Evolutionary conservation across 441 rosid genomes (phyloP).

Genomic region (Eugenia klotzschiana): DNA sequence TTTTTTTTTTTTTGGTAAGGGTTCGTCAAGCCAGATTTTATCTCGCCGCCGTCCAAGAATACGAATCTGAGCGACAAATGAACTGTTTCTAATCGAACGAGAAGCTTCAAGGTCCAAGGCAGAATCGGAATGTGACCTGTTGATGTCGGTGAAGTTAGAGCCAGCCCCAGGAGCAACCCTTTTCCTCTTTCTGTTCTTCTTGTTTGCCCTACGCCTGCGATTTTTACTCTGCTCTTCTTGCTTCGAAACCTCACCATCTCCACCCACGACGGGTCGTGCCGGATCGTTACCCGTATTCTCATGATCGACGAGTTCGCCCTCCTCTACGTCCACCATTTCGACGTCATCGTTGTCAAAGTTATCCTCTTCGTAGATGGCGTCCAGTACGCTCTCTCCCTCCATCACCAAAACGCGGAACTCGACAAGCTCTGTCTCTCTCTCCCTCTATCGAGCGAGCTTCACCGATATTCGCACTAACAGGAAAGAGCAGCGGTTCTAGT

Average conservation of each 20-base stretch:
- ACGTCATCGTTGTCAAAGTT: slow-evolving; percentile 36
- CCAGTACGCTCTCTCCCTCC: slow-evolving; percentile 41
- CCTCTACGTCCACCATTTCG: slow-evolving; percentile 80
- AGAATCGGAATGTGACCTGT: slow-evolving; percentile 26
- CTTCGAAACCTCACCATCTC: slow-evolving; percentile 9
- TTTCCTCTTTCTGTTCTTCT: slow-evolving; percentile 34
- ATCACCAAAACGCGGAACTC: not conserved
- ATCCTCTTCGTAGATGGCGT: slow-evolving; percentile 36
- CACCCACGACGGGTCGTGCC: not conserved
- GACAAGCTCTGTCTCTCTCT: not conserved
- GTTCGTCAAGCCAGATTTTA: not conserved
- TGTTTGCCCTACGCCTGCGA: slow-evolving; percentile 22
- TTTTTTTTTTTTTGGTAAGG: too few relatives aligned
- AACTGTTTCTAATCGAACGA: not conserved
- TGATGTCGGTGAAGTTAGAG: slow-evolving; percentile 31
- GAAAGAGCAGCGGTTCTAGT: not conserved
- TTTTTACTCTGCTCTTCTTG: slow-evolving; percentile 19
- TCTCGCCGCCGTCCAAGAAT: not conserved
- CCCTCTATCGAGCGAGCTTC: not conserved
- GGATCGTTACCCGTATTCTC: slow-evolving; percentile 3
- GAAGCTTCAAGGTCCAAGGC: not conserved
- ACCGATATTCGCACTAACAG: not conserved
- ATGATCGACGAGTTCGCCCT: slow-evolving; percentile 51
- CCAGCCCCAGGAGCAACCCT: slow-evolving; percentile 12
- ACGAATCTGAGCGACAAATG: not conserved